phyloP scores from a whole-genome alignment of 768 basidiomycete genomes.

The Auricularia sp. region DNA sequence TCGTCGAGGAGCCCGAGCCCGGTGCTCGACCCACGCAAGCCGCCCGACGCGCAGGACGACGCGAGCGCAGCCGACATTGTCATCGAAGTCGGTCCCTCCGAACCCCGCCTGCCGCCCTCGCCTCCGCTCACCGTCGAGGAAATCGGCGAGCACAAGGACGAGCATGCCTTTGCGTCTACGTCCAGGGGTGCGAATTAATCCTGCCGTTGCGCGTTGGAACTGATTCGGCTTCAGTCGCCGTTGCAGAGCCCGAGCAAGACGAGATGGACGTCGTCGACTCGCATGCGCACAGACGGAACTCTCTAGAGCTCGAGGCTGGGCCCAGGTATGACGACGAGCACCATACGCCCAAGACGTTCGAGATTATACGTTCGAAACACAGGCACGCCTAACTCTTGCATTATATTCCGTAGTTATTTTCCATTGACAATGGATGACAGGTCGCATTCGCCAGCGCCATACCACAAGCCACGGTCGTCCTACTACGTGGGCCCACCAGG shows the following conservation, averaged over 20 bases:
- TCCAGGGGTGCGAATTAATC: neutral
- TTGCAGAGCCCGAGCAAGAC: neutral
- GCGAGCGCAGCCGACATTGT: neutral
- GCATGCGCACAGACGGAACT: neutral
- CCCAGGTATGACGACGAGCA: neutral
- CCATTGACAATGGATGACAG: too few species aligned
- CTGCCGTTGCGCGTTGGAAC: neutral
- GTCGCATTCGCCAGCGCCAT: conserved; percentile 14
- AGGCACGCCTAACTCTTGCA: neutral
- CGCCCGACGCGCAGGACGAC: neutral
- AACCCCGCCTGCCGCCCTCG: neutral
- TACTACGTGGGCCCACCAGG: conserved; percentile 80
- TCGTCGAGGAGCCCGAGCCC: neutral
- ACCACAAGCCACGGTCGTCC: conserved; percentile 60
- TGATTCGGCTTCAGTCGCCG: too few species aligned
- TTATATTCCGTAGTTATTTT: neutral
- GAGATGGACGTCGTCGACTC: neutral
- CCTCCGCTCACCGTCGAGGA: neutral
- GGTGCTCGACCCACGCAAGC: neutral
- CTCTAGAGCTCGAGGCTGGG: neutral
- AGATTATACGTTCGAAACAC: conserved; percentile 5
- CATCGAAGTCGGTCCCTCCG: neutral
- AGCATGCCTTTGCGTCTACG: neutral
- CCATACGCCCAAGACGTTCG: conserved; percentile 6
- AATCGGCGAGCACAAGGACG: neutral